These are phyloP conservation scores for Cymbidium sinense DNA, from an alignment of 106 monocot genomes.

Conservation along the genomic window DNA sequence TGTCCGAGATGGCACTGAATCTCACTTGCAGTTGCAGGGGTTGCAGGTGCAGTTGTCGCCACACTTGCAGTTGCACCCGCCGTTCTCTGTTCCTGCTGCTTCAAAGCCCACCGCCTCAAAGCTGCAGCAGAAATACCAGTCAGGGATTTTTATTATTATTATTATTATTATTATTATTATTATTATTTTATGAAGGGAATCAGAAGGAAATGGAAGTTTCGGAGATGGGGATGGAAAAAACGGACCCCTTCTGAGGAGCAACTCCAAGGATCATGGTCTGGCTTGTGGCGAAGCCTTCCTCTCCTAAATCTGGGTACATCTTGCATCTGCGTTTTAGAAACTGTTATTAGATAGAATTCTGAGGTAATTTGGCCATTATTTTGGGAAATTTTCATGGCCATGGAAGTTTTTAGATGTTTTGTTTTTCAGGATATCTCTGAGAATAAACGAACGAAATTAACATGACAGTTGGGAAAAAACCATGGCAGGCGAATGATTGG, in stretches of 20 bases:
- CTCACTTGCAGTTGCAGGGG: slow-evolving; percentile 33
- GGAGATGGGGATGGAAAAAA: background rate
- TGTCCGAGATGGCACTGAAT: too few species aligned
- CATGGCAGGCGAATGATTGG: too few species aligned
- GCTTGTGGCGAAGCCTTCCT: slow-evolving; percentile 27
- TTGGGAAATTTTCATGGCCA: too few species aligned
- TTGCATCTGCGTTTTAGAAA: slow-evolving; percentile 34
- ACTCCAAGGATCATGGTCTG: slow-evolving; percentile 32
- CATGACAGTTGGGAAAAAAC: background rate
- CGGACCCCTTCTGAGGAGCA: slow-evolving; percentile 38
- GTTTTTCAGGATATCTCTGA: too few species aligned
- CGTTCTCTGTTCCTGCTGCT: slow-evolving; percentile 13
- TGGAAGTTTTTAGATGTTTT: too few species aligned
- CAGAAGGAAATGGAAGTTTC: background rate
- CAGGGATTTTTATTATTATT: background rate
- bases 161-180: too few species aligned
- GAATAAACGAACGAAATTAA: background rate
- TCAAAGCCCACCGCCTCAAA: background rate
- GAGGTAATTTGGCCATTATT: background rate
- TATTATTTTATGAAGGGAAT: background rate
- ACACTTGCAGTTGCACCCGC: slow-evolving; percentile 22
- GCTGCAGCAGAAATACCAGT: background rate
- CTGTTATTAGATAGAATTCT: slow-evolving; percentile 28
- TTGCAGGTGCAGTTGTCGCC: slow-evolving; percentile 21
- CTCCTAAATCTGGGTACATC: slow-evolving; percentile 26